Evolutionary conservation across 2,329 filamentous ascomycete genomes (phyloP).

Genomic region (Aspergillus sp.): DNA sequence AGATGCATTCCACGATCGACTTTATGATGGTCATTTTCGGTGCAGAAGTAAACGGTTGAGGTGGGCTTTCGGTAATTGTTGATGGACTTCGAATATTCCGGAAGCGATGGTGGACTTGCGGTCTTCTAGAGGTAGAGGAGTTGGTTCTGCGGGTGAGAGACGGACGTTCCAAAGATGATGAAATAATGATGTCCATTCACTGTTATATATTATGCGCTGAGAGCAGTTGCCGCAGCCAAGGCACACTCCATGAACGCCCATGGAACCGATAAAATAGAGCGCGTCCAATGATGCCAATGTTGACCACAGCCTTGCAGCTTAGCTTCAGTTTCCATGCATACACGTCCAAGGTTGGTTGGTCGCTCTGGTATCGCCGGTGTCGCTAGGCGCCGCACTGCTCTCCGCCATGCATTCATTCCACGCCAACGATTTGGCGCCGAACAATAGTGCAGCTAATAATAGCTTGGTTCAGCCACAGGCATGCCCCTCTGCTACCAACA

Average conservation of each 20-base stretch:
- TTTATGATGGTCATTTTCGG: neutral
- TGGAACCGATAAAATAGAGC: neutral
- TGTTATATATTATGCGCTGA: neutral
- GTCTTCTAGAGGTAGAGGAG: too few species aligned
- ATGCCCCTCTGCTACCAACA: neutral
- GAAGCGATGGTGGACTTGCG: neutral
- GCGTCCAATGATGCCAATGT: neutral
- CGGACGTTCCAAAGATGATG: too few species aligned
- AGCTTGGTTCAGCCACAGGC: too few species aligned
- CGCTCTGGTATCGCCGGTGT: neutral
- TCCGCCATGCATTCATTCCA: neutral
- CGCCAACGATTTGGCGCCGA: neutral
- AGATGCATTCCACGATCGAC: constrained; percentile 4
- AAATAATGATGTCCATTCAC: too few species aligned
- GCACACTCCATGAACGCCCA: neutral
- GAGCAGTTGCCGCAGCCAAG: neutral
- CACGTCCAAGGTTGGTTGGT: neutral
- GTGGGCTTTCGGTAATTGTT: neutral
- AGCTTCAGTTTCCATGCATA: neutral
- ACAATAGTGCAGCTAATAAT: neutral
- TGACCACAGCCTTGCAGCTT: neutral
- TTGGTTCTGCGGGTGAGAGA: too few species aligned
- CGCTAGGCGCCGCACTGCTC: neutral
- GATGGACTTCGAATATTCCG: neutral
- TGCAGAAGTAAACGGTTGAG: neutral